Base-by-base conservation (phyloP, 2,329 filamentous ascomycete species). In the Fusarium lyarnte region DNA sequence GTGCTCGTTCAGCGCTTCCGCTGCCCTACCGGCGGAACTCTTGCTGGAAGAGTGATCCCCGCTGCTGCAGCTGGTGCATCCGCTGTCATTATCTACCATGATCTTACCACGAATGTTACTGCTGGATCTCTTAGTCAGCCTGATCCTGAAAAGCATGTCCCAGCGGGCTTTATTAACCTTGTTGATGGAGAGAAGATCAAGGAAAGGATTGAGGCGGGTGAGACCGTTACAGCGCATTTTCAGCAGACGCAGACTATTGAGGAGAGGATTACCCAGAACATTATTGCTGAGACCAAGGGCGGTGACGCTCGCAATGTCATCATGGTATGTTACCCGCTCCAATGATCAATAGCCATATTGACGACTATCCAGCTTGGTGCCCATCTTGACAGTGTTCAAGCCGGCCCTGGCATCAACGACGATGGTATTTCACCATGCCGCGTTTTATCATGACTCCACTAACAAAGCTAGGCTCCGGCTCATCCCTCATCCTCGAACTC, bases 101-200 rank as follows among this genome's bases (percentile, higher is more conserved):
- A 75, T 14, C 14, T 75, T 14, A 61, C 67, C 0, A 75, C 73
- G 0, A 75, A 74, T 10, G 70, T 74, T 1, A 74, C 72, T 10
- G 72, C 72, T 21, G 73, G 73, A 31, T 75, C 73, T 0, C 70
- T 75, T 5, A 75, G 73, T 11, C 65, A 69, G n/a, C 76, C 77
- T 1, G 59, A 77, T 11, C 70, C 76, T 0, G 57, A 74, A 29
- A 64, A 58, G 12, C 49, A 66, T 17, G 73, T 72, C 1, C 73
- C 73, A 8, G 58, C 73, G 11, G 73, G 73, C 1, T 75, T 75
- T 6, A 75, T 75, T 4, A 69, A 52, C 10, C 77, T 81, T 23
- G 80, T 69, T 4, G 85, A 86, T 58, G 85, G 85, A 0, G 54
- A 81, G 45, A 80, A 78, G 3, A 78, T 87, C 35, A 82, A 81